These are phyloP conservation scores for Hypoxylon sp. DNA, from an alignment of 2,329 filamentous ascomycete genomes.

Conservation along the genomic window DNA sequence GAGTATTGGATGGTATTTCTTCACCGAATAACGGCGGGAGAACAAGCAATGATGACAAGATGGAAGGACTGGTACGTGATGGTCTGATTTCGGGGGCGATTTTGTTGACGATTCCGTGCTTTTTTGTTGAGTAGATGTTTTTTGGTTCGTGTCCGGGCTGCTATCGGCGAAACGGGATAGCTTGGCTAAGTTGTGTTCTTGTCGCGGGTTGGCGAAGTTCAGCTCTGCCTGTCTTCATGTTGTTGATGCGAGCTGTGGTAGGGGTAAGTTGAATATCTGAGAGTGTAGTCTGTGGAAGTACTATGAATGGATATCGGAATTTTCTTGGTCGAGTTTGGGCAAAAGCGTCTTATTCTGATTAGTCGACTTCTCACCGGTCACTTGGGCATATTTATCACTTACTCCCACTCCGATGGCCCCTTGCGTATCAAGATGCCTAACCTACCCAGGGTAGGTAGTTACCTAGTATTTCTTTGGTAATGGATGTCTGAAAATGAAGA, in stretches of 20 bases:
- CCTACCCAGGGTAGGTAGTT: no score
- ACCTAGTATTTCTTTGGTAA: no score
- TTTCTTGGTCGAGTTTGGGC: background rate
- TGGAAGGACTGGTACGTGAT: background rate
- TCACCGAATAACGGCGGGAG: background rate
- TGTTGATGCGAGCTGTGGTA: background rate
- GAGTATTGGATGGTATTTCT: background rate
- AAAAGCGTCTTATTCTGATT: slow-evolving; percentile 5
- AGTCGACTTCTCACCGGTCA: background rate
- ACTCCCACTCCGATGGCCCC: no score
- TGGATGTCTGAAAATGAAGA: no score
- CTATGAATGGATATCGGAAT: background rate
- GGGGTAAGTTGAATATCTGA: background rate
- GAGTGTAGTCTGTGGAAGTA: background rate
- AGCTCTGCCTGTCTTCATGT: background rate
- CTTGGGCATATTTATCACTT: no score
- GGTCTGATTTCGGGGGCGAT: background rate
- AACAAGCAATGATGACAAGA: background rate
- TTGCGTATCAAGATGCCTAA: no score
- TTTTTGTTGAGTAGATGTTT: background rate
- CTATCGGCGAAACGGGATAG: background rate
- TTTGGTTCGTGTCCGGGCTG: background rate
- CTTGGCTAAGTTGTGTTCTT: background rate
- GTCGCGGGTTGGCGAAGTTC: background rate
- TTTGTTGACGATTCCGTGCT: no score